Percentiles rank a stretch among this genome's conserved stretches.
phyloP scores from a whole-genome alignment of 345 rosid genomes.

The Sapria himalayana region DNA sequence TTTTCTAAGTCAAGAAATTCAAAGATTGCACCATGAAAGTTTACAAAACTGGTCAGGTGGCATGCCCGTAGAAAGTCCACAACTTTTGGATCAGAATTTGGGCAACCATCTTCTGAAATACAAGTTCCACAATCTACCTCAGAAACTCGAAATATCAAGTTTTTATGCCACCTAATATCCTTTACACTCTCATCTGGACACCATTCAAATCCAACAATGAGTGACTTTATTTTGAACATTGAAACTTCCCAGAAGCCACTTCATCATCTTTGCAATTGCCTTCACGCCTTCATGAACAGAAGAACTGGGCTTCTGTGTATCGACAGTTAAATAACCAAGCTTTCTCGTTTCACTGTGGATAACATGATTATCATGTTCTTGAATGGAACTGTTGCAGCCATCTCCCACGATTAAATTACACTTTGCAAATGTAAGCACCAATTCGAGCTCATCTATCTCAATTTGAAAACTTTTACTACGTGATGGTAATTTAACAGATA shows the following conservation, averaged over 20 bases:
- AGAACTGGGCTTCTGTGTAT: slow-evolving; percentile 16
- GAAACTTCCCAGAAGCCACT: slow-evolving; percentile 74
- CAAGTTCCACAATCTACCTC: slow-evolving; percentile 58
- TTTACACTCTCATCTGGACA: slow-evolving; percentile 14
- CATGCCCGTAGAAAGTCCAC: slow-evolving; percentile 51
- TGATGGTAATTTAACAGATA: slow-evolving; percentile 71
- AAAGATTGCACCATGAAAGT: slow-evolving; percentile 53
- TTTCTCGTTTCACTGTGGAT: slow-evolving; percentile 15
- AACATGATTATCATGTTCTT: slow-evolving; percentile 13
- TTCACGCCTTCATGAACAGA: slow-evolving; percentile 89
- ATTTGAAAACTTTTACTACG: slow-evolving; percentile 57
- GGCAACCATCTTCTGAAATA: slow-evolving; percentile 33
- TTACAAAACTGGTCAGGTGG: slow-evolving; percentile 49
- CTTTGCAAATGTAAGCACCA: slow-evolving; percentile 33
- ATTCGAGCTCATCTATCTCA: slow-evolving; percentile 81
- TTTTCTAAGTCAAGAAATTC: slow-evolving; percentile 60
- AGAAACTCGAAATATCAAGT: slow-evolving; percentile 47
- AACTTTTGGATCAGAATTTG: slow-evolving; percentile 12
- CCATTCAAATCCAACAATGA: slow-evolving; percentile 73
- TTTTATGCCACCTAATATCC: slow-evolving; percentile 14
- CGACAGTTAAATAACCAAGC: slow-evolving; percentile 18
- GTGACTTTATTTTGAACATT: slow-evolving; percentile 41
- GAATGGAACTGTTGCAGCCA: slow-evolving; percentile 14
- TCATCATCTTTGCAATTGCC: slow-evolving; percentile 86
- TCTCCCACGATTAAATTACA: slow-evolving; percentile 12